Percentiles rank a stretch among this genome's conserved stretches.
These are phyloP conservation scores for Lasiosphaeria miniovina DNA, from an alignment of 495 filamentous ascomycete species.

Conservation along the genomic window DNA sequence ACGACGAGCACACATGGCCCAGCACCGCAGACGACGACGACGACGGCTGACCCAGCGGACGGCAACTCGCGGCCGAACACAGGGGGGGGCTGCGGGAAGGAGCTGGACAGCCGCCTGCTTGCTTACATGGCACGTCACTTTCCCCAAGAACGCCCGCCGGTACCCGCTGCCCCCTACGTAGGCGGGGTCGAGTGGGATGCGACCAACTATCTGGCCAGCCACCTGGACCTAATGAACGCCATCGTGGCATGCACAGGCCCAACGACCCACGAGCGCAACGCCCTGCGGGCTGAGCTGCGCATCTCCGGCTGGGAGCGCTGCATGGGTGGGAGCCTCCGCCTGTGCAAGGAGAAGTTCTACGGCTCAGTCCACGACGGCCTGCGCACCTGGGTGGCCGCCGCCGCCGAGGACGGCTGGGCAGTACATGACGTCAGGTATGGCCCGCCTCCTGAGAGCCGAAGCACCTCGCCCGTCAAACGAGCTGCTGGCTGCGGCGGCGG, in stretches of 20 bases:
- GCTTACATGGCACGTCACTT: slow-evolving; percentile 72
- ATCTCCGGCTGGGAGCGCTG: slow-evolving; percentile 90
- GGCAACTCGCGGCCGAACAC: no score
- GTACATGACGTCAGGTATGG: slow-evolving; percentile 72
- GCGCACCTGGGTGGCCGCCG: slow-evolving; percentile 85
- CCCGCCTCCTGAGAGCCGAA: slow-evolving; percentile 49
- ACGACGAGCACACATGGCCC: neutral
- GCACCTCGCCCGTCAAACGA: slow-evolving; percentile 50
- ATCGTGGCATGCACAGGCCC: slow-evolving; percentile 77
- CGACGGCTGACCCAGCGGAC: neutral
- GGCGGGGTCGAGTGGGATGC: slow-evolving; percentile 99
- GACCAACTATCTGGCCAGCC: slow-evolving; percentile 89
- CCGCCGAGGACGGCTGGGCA: slow-evolving; percentile 83
- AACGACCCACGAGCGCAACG: slow-evolving; percentile 68
- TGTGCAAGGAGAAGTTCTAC: slow-evolving; percentile 98
- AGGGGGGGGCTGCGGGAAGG: slow-evolving; percentile 16
- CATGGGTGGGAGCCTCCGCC: slow-evolving; percentile 76
- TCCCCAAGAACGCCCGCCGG: slow-evolving; percentile 80
- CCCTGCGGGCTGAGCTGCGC: slow-evolving; percentile 68
- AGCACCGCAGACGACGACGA: slow-evolving; percentile 5
- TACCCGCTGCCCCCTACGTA: slow-evolving; percentile 93
- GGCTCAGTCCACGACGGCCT: slow-evolving; percentile 83
- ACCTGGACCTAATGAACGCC: slow-evolving; percentile 90
- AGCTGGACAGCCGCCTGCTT: slow-evolving; percentile 27
- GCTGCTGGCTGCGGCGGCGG: slow-evolving; percentile 22